These are phyloP conservation scores for Pochonia chlamydosporia DNA, from an alignment of 2,329 filamentous ascomycete species.

Conservation along the genomic window DNA sequence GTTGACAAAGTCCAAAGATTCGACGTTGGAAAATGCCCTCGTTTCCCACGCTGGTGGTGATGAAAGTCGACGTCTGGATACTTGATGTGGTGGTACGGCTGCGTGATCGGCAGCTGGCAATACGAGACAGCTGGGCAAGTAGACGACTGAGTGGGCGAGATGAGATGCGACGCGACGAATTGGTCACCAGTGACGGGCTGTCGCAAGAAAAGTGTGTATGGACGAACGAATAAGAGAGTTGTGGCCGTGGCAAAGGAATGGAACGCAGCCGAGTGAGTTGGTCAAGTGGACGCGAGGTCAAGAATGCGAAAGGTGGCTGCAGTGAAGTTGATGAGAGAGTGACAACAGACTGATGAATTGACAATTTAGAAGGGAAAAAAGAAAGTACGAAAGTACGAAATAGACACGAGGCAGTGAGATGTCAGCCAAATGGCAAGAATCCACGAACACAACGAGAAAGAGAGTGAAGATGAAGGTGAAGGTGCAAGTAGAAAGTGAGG, in stretches of 20 bases:
- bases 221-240: conserved; percentile 1
- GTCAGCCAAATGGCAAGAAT: background rate
- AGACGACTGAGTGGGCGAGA: background rate
- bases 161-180: background rate
- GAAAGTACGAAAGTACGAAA: too few relatives aligned
- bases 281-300: conserved; percentile 2
- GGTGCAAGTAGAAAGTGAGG: background rate
- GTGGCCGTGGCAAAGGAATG: conserved; percentile 6
- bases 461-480: background rate
- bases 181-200: conserved; percentile 7
- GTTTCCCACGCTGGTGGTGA: too few relatives aligned
- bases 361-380: background rate
- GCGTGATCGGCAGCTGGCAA: background rate
- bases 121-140: too few relatives aligned
- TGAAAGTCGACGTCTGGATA: too few relatives aligned
- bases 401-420: background rate
- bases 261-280: background rate
- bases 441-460: background rate
- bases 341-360: background rate
- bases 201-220: background rate
- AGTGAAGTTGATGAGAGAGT: background rate
- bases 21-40: too few relatives aligned
- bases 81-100: too few relatives aligned
- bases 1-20: too few relatives aligned
- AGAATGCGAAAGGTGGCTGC: conserved; percentile 7